A percentile compares a stretch with the other conserved stretches of the same genome.
phyloP scores from a whole-genome alignment of 2,329 filamentous ascomycete species.

The Fusarium sp. region DNA sequence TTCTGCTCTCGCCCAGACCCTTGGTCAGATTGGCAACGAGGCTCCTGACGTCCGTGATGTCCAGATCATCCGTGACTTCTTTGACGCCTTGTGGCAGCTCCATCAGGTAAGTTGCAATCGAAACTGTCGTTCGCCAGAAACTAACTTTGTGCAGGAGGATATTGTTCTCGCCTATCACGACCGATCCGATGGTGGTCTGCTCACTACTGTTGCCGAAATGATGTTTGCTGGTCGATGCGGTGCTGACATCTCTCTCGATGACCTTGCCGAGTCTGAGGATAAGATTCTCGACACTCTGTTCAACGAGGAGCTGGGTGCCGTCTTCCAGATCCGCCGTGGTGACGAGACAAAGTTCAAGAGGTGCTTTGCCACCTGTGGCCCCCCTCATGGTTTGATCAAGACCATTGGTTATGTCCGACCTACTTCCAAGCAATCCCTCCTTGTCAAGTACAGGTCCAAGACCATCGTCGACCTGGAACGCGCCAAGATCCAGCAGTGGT shows the following conservation, averaged over 20 bases:
- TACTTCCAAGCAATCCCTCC: slow-evolving; percentile 77
- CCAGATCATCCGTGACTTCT: slow-evolving; percentile 87
- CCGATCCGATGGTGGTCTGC: slow-evolving; percentile 89
- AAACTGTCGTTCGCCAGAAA: neutral
- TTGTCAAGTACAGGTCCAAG: slow-evolving; percentile 76
- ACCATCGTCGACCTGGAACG: slow-evolving; percentile 77
- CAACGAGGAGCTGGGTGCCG: slow-evolving; percentile 94
- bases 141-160: slow-evolving; percentile 51
- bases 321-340: slow-evolving; percentile 91
- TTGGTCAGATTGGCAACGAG: slow-evolving; percentile 85
- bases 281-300: slow-evolving; percentile 83
- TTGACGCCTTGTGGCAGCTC: slow-evolving; percentile 80
- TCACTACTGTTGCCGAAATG: slow-evolving; percentile 95
- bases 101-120: slow-evolving; percentile 49
- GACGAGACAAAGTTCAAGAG: slow-evolving; percentile 88
- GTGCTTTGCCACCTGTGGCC: slow-evolving; percentile 91
- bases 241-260: slow-evolving; percentile 85
- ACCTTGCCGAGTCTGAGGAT: slow-evolving; percentile 70
- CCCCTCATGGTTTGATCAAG: slow-evolving; percentile 82
- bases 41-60: slow-evolving; percentile 87
- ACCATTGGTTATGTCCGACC: slow-evolving; percentile 83
- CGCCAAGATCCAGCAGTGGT: slow-evolving; percentile 82
- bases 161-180: slow-evolving; percentile 94
- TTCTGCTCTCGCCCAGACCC: slow-evolving; percentile 89
- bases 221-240: slow-evolving; percentile 97